Evolutionary conservation across 192 early-diverging fungal genomes (phyloP).

Genomic region (Backusella macrospora): DNA sequence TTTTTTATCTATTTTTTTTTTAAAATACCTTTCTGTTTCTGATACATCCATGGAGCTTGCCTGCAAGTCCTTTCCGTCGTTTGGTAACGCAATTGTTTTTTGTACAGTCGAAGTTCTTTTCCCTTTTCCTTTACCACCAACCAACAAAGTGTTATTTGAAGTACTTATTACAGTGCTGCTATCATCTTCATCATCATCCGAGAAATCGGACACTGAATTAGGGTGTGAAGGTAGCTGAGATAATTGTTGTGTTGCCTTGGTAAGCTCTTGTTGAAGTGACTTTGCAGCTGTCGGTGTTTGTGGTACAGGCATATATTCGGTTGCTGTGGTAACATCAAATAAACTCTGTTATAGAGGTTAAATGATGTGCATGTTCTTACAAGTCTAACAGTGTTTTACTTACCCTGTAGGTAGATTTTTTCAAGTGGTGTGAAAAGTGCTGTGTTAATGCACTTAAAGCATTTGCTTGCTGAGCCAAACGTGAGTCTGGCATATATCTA

Average conservation of each 20-base stretch:
- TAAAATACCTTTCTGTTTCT: constrained; percentile 2
- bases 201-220: constrained; percentile 33
- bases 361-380: background rate
- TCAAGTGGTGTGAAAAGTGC: background rate
- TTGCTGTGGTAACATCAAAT: constrained; percentile 23
- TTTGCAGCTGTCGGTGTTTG: constrained; percentile 1
- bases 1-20: background rate
- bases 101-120: constrained; percentile 27
- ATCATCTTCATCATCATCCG: constrained; percentile 34
- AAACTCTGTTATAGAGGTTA: constrained; percentile 23
- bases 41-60: constrained; percentile 13
- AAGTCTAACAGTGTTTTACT: background rate
- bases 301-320: background rate
- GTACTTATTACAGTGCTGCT: background rate
- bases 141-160: background rate
- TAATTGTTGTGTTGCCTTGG: constrained; percentile 22
- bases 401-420: constrained; percentile 16
- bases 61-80: background rate
- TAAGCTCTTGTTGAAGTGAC: constrained; percentile 23
- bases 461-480: constrained; percentile 29
- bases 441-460: constrained; percentile 19
- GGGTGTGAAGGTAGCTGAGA: constrained; percentile 28
- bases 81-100: background rate
- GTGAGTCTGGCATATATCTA: constrained; percentile 32
- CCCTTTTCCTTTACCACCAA: constrained; percentile 31